phyloP scores from a whole-genome alignment of 2,329 filamentous ascomycete genomes.

The Fusarium udum region DNA sequence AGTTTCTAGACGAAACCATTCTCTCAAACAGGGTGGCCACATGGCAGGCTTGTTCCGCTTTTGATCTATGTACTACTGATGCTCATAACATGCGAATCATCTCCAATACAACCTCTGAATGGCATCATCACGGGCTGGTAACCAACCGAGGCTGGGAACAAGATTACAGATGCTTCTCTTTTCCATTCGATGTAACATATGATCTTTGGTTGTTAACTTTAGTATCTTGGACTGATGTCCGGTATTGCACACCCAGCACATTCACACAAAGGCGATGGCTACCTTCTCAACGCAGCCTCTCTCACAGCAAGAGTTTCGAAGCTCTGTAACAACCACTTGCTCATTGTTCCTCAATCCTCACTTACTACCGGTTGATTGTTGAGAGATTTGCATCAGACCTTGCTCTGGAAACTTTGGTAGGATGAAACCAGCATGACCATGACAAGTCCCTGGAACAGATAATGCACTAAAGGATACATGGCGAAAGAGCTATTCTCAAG shows the following conservation, averaged over 20 bases:
- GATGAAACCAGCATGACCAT: background rate
- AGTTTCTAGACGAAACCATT: constrained; percentile 14
- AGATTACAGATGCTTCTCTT: background rate
- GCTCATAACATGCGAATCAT: constrained; percentile 8
- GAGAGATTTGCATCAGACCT: background rate
- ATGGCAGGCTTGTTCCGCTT: constrained; percentile 36
- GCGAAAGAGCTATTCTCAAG: background rate
- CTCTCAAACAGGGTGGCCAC: constrained; percentile 33
- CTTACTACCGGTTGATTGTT: background rate
- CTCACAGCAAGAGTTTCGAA: background rate
- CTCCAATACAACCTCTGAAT: constrained; percentile 3
- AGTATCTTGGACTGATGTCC: background rate
- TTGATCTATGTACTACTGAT: constrained; percentile 22
- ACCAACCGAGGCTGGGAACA: background rate
- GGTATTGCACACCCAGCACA: background rate
- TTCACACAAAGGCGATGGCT: background rate
- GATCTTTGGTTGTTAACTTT: background rate
- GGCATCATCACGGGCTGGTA: constrained; percentile 1
- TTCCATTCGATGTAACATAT: background rate
- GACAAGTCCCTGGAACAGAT: background rate
- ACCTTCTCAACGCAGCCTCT: background rate
- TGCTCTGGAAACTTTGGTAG: background rate
- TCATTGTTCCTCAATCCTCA: background rate
- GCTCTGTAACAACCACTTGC: background rate
- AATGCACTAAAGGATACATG: background rate